Base-by-base conservation (phyloP, 2,329 filamentous ascomycete genomes). In the Fusarium sp. region DNA sequence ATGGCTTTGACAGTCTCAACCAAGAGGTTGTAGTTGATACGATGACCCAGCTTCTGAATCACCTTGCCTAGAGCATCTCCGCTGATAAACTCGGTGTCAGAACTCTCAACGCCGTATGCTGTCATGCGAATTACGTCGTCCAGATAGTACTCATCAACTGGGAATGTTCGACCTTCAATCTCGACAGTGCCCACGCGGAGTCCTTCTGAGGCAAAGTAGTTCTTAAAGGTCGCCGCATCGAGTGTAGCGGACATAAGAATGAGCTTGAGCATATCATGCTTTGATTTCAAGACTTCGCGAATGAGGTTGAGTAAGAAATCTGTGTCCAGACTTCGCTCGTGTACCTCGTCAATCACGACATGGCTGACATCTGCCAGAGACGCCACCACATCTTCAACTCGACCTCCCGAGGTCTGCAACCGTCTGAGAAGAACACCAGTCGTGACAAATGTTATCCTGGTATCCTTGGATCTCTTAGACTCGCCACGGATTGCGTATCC, bases 161-260 rank as follows among this genome's bases (percentile, higher is more conserved):
- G 90, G 77, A 94, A 95, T 76, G 98, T 95, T 44, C 96, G 89
- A 9, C 97, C 97, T 79, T 98, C 94, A 1, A 94, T 92, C 77
- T 97, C 90, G 2, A 99, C 86, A 9, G 93, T 97, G 25, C 69
- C 69, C 13, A 71, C 69, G 24, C 47, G 72, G 4, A 98, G 87
- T 0, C 94, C 95, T 1, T 96, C 76, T 92, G 88, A 0, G 92
- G 94, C 75, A 98, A 93, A 77, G 53, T 71, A 71, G 48, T 55
- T 67, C 34, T 58, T 55, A 12, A 71, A 71, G 16, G 98, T 95
- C 10, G 94, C 92, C 38, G 98, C 93, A 66, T 94, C 87, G 40
- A 99, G 85, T 5, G 96, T 99, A 44, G 96, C 96, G 62, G 95
- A 98, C 97, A 99, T 99, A 81, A 99, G 97, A 65, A 99, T 89